A percentile compares a stretch with the other conserved stretches of the same genome.
Evolutionary conservation across 805 yeast species (phyloP).

Genomic region (Candida easanensis): DNA sequence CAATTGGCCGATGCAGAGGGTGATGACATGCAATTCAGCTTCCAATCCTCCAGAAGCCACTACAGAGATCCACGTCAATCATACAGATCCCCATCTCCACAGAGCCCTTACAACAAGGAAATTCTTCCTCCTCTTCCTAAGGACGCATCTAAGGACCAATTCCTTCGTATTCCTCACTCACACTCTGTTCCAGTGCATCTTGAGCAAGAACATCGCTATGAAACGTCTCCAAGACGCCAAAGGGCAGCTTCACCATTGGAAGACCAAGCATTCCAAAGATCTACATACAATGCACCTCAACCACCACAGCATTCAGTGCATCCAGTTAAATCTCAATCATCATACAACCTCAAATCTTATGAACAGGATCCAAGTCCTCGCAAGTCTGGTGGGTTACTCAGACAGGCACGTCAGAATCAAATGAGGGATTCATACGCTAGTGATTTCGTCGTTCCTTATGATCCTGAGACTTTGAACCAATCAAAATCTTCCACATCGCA

Average conservation of each 20-base stretch:
- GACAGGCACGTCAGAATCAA: slow-evolving; percentile 15
- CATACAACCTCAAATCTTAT: slow-evolving; percentile 14
- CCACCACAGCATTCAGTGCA: slow-evolving; percentile 22
- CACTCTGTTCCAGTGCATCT: slow-evolving; percentile 23
- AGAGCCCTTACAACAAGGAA: slow-evolving; percentile 8
- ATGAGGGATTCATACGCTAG: slow-evolving; percentile 11
- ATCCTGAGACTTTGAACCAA: slow-evolving; percentile 30
- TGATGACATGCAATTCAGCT: slow-evolving; percentile 28
- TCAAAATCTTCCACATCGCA: slow-evolving; percentile 25
- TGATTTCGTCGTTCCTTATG: slow-evolving; percentile 30
- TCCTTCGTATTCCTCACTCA: slow-evolving; percentile 22
- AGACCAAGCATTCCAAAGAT: slow-evolving; percentile 5
- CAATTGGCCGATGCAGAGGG: slow-evolving; percentile 2
- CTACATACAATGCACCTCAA: slow-evolving; percentile 17
- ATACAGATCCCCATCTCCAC: slow-evolving; percentile 1
- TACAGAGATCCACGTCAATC: slow-evolving; percentile 10
- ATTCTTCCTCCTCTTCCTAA: slow-evolving; percentile 5
- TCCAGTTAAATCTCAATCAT: slow-evolving; percentile 25
- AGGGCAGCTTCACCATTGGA: slow-evolving; percentile 8
- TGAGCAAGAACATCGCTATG: slow-evolving; percentile 10
- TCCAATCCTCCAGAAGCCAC: slow-evolving; percentile 25
- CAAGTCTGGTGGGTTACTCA: slow-evolving; percentile 4
- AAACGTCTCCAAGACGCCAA: slow-evolving; percentile 9
- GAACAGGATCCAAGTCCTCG: neutral
- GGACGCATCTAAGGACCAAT: slow-evolving; percentile 1